A percentile compares a stretch with the other conserved stretches of the same genome.
Conservation (phyloP, 202 grass and related monocot genomes). For the Panicum virgatum region DNA sequence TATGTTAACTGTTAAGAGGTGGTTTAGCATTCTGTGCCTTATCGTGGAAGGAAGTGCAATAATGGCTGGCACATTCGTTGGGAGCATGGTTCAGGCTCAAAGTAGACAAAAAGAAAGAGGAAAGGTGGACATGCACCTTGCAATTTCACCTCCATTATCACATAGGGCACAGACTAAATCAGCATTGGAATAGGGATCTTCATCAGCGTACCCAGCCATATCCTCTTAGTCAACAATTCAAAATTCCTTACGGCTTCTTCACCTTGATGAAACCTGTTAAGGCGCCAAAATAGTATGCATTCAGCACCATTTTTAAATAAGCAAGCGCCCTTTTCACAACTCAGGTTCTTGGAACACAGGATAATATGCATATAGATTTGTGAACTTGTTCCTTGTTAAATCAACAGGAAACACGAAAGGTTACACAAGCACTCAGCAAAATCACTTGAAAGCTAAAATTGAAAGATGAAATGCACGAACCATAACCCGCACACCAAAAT, state of each 20-base stretch:
- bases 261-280: constrained; percentile 24
- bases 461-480: not conserved
- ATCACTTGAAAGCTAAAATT: not conserved
- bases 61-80: not conserved
- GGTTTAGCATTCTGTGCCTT: not conserved
- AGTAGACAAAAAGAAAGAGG: constrained; percentile 17
- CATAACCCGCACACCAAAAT: not conserved
- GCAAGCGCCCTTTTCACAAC: not conserved
- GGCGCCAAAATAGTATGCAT: constrained; percentile 2
- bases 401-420: not conserved
- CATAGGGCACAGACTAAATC: constrained; percentile 80
- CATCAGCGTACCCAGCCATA: constrained; percentile 39
- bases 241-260: constrained; percentile 8
- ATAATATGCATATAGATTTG: not conserved
- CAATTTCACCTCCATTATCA: constrained; percentile 83
- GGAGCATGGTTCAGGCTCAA: not conserved
- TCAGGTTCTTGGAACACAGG: not conserved
- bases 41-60: not conserved
- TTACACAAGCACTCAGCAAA: not conserved
- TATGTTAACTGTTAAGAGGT: not conserved
- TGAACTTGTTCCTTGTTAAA: not conserved
- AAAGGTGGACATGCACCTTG: constrained; percentile 43
- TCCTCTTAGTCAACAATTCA: constrained; percentile 19
- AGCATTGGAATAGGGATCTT: constrained; percentile 32
- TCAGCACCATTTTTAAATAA: constrained; percentile 21